A percentile compares a stretch with the other conserved stretches of the same genome.
phyloP scores from a whole-genome alignment of 495 filamentous ascomycete species.

The Cladorrhinum samala region DNA sequence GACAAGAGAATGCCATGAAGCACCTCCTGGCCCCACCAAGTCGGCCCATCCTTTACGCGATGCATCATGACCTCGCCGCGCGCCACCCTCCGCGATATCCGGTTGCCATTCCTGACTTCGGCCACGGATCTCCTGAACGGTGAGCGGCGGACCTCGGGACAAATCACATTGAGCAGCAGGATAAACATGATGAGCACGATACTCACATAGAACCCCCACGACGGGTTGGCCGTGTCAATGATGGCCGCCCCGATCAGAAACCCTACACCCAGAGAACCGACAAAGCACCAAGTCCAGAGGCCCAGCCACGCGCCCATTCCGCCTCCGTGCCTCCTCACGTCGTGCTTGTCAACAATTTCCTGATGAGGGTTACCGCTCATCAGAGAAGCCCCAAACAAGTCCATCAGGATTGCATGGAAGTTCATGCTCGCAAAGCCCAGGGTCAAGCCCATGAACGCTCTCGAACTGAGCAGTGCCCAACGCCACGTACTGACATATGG shows the following conservation, averaged over 20 bases:
- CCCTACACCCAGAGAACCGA: conserved; percentile 60
- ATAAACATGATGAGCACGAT: conserved; percentile 56
- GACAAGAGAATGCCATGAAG: conserved; percentile 61
- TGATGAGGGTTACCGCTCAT: conserved; percentile 66
- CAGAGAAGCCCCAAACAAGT: conserved; percentile 67
- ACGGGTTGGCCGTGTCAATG: conserved; percentile 52
- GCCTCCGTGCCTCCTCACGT: conserved; percentile 63
- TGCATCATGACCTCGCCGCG: conserved; percentile 73
- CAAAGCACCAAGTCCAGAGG: conserved; percentile 68
- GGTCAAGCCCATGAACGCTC: conserved; percentile 57
- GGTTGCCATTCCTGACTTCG: conserved; percentile 50
- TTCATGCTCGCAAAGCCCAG: conserved; percentile 74
- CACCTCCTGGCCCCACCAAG: conserved; percentile 69
- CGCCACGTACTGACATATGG: conserved; percentile 52
- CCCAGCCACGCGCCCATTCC: conserved; percentile 74
- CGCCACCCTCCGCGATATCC: conserved; percentile 53
- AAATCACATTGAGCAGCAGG: conserved; percentile 58
- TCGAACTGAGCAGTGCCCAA: conserved; percentile 54
- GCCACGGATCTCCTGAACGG: conserved; percentile 58
- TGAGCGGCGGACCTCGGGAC: conserved; percentile 59
- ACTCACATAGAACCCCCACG: conserved; percentile 69
- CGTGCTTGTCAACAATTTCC: conserved; percentile 55
- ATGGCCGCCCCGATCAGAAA: conserved; percentile 62
- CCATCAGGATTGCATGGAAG: conserved; percentile 59
- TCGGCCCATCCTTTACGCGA: conserved; percentile 57